These are phyloP conservation scores for Hericium alpestre DNA, from an alignment of 768 basidiomycete genomes.

Conservation along the genomic window DNA sequence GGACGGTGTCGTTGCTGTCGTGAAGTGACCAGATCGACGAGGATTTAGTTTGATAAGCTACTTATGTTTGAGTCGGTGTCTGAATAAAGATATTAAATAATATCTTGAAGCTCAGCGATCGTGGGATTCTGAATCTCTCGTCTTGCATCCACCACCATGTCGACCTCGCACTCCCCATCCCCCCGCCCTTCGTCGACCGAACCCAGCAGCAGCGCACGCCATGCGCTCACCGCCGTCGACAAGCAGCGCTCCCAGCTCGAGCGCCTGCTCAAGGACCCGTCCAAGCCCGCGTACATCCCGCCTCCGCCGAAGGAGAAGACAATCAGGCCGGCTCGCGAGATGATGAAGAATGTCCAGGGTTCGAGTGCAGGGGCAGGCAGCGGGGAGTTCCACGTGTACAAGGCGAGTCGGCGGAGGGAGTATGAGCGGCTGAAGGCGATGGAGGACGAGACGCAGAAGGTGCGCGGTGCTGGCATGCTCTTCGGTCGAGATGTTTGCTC, in stretches of 20 bases:
- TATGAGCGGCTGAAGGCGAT: constrained; percentile 89
- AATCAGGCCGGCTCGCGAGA: constrained; percentile 74
- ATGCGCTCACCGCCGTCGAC: constrained; percentile 43
- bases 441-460: constrained; percentile 73
- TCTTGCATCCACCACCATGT: constrained; percentile 1
- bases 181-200: constrained; percentile 16
- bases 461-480: constrained; percentile 24
- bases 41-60: too few species aligned
- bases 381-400: constrained; percentile 98
- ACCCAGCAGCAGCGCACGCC: constrained; percentile 18
- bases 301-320: constrained; percentile 73
- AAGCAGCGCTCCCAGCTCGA: constrained; percentile 62
- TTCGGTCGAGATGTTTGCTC: background rate
- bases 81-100: background rate
- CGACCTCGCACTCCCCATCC: constrained; percentile 20
- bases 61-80: too few species aligned
- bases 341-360: constrained; percentile 99
- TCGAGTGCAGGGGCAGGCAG: constrained; percentile 95
- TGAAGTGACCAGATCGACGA: too few species aligned
- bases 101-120: background rate
- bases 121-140: background rate
- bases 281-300: constrained; percentile 73
- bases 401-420: constrained; percentile 85
- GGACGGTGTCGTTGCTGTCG: too few species aligned
- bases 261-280: constrained; percentile 81